Percentiles rank a stretch among this genome's conserved stretches.
Evolutionary conservation across 2,329 filamentous ascomycete species (phyloP).

Genomic region (Nannizziopsis arthrosporioides): DNA sequence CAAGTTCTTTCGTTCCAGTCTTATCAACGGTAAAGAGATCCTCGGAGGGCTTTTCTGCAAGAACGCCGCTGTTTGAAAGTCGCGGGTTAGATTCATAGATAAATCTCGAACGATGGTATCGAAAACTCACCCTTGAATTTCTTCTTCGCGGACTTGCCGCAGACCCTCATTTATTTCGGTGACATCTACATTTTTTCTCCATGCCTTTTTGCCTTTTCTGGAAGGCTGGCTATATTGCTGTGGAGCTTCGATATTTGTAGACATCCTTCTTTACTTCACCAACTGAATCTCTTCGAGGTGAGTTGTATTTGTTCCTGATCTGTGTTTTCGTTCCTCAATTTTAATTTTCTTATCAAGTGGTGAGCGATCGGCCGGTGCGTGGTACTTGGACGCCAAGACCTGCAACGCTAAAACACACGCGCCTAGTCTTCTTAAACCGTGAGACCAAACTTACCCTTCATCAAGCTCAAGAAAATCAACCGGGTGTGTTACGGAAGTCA

Average conservation of each 20-base stretch:
- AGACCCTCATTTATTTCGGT: constrained; percentile 74
- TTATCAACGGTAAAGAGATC: constrained; percentile 80
- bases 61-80: constrained; percentile 53
- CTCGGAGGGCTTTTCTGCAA: constrained; percentile 69
- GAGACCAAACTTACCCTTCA: neutral
- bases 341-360: neutral
- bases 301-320: neutral
- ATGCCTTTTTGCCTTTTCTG: constrained; percentile 95
- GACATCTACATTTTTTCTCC: constrained; percentile 96
- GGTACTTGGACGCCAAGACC: constrained; percentile 9
- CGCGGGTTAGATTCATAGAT: constrained; percentile 11
- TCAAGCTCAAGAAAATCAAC: neutral
- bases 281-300: neutral
- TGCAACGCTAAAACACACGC: neutral
- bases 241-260: constrained; percentile 45
- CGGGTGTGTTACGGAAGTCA: neutral
- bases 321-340: neutral
- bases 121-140: constrained; percentile 64
- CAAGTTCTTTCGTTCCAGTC: constrained; percentile 55
- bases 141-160: constrained; percentile 72
- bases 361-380: constrained; percentile 6
- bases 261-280: constrained; percentile 20
- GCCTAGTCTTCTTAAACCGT: neutral
- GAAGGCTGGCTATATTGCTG: constrained; percentile 79
- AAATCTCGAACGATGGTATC: constrained; percentile 6